Evolutionary conservation across 106 monocot genomes (phyloP).

Genomic region (Phalaenopsis equestris): DNA sequence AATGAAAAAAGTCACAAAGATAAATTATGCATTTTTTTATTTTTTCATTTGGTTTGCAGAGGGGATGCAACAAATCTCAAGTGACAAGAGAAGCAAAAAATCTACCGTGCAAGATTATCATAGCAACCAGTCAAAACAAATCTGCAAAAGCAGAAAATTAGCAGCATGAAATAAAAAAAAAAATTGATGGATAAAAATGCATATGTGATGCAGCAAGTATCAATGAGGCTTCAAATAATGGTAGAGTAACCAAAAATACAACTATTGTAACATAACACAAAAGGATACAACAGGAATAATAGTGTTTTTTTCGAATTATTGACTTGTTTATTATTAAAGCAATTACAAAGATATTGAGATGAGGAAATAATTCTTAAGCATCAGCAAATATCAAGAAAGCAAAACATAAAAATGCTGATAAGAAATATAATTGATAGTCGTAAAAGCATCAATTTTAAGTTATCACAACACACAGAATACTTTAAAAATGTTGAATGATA

Average conservation of each 20-base stretch:
- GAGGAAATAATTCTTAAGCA: not conserved
- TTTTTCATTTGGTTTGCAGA: not conserved
- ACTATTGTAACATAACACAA: not conserved
- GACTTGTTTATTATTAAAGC: not conserved
- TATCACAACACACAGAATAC: not conserved
- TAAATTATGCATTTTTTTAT: not conserved
- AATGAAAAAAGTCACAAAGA: conserved; percentile 8
- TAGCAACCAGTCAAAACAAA: conserved; percentile 91
- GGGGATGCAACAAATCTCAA: not conserved
- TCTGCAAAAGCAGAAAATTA: conserved; percentile 29
- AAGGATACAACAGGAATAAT: not conserved
- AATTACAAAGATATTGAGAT: not conserved
- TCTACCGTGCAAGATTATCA: conserved; percentile 70
- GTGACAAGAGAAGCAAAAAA: not conserved
- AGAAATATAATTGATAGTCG: not conserved
- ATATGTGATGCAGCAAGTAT: not conserved
- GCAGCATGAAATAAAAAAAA: not conserved
- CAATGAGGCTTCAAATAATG: not conserved
- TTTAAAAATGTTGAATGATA: not conserved
- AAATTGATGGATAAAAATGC: not conserved
- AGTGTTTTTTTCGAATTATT: not conserved
- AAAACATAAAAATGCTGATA: not conserved
- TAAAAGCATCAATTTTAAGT: not conserved
- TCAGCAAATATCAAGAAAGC: not conserved
- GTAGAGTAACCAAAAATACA: not conserved